A percentile compares a stretch with the other conserved stretches of the same genome.
Evolutionary conservation across 768 basidiomycete species (phyloP).

Genomic region (Pleurotus eryngii): DNA sequence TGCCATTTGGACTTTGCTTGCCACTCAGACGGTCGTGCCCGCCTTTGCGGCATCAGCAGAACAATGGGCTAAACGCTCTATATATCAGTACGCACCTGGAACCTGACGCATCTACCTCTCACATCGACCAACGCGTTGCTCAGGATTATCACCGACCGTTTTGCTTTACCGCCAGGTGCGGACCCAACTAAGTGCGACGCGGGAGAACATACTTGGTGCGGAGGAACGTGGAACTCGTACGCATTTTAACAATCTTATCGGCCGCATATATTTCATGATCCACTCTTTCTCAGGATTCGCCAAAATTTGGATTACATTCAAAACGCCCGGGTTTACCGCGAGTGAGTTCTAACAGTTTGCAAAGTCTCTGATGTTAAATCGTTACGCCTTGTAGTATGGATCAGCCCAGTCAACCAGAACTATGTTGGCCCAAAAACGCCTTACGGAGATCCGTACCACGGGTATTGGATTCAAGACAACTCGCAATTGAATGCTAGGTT

Average conservation of each 20-base stretch:
- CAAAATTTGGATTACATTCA: constrained; percentile 85
- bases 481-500: constrained; percentile 59
- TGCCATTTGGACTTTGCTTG: constrained; percentile 22
- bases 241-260: constrained; percentile 8
- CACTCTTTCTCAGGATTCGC: constrained; percentile 39
- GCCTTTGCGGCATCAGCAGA: constrained; percentile 61
- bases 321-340: constrained; percentile 78
- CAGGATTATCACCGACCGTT: constrained; percentile 75
- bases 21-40: constrained; percentile 22
- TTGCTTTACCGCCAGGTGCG: constrained; percentile 59
- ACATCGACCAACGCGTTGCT: neutral
- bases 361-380: neutral
- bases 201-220: constrained; percentile 67
- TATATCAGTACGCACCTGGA: constrained; percentile 63
- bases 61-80: constrained; percentile 73
- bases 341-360: constrained; percentile 31
- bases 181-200: constrained; percentile 54
- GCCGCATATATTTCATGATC: no score
- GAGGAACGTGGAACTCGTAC: constrained; percentile 79
- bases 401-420: constrained; percentile 78
- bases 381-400: constrained; percentile 56
- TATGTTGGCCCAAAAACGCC: constrained; percentile 66
- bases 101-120: neutral
- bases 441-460: constrained; percentile 84
- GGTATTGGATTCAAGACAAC: constrained; percentile 77